Evolutionary conservation across 225 moss, liverwort and hornwort genomes (phyloP), one percentile per base, ranked within the genome.

Genomic region (Rhytidiadelphus loreus): DNA sequence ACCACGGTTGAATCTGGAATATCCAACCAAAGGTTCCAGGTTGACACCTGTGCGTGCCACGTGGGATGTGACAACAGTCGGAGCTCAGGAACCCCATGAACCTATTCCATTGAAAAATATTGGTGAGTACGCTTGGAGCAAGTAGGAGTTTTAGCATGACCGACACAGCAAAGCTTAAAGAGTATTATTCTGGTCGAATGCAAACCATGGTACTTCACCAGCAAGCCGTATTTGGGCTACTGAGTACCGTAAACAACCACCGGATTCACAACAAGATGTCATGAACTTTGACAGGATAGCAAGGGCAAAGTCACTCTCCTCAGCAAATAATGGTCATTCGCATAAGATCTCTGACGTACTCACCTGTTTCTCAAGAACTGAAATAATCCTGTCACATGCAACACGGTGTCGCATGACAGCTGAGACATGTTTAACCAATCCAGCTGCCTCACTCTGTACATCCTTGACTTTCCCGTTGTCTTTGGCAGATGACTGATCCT

Each of bases 11-110:
- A 91, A 83, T 93, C 88, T 86, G 96, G 95, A 87, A 96, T 92
- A 68, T 95, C 90, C 82, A 99, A 92, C 90, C 97, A 96, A 75
- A 99, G 92, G 58, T 99, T 93, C 98, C 98, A 99, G 76, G 96
- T 94, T 91, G 98, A 96, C 56, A 99, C 97, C 87, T 93, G 95
- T 13, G 98, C 93, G 86, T 99, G 95, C 98, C 98, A 99, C 57
- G 98, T 99, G 82, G 98, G 96, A 94, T 97, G 97, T 57, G 90
- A 93, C 85, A 80, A 87, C 73, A 99, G 89, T 63, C 95, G 96
- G 82, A 99, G 94, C 89, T 96, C 94, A 53, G 97, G 93, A 89
- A 96, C 91, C 68, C 96, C 93, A 82, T 88, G 91, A 58, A 99
- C 95, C 98, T 98, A 86, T 39, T 76, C 79, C 87, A 86, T 83